phyloP scores from a whole-genome alignment of 2,329 filamentous ascomycete species.

The Cytospora schulzeri region DNA sequence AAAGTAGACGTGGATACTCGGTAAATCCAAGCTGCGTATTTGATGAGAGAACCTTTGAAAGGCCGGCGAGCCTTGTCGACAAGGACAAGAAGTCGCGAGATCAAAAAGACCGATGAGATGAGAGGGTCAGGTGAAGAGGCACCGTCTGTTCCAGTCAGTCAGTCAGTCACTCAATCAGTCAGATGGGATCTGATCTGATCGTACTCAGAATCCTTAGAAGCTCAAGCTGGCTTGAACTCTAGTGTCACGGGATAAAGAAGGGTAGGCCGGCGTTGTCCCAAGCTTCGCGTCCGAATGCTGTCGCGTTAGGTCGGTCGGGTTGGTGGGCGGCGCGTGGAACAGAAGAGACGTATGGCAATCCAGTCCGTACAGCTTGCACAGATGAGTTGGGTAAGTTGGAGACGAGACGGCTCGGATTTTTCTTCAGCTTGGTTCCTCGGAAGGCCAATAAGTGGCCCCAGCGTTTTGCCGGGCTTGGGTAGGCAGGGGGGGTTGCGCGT shows the following conservation, averaged over 20 bases:
- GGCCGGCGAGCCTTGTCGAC: background rate
- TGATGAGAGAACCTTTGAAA: background rate
- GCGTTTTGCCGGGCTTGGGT: background rate
- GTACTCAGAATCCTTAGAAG: background rate
- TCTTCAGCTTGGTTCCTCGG: background rate
- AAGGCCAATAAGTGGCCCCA: background rate
- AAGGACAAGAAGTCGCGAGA: background rate
- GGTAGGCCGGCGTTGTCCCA: background rate
- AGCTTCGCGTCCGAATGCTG: background rate
- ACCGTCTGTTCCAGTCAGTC: background rate
- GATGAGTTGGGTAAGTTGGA: constrained; percentile 6
- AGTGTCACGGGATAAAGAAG: background rate
- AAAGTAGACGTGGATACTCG: background rate
- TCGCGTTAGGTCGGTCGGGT: constrained; percentile 1
- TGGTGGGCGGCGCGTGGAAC: constrained; percentile 6
- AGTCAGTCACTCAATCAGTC: no score
- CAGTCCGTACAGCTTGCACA: constrained; percentile 13
- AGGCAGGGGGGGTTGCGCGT: background rate
- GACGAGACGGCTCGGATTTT: constrained; percentile 24
- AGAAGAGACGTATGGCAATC: constrained; percentile 10
- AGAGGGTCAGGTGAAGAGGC: background rate
- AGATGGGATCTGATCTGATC: background rate
- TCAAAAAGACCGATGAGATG: background rate
- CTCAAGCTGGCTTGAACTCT: background rate
- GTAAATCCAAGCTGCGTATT: background rate